Conservation (phyloP, 1,139 yeast species). For the Pichia sp. region DNA sequence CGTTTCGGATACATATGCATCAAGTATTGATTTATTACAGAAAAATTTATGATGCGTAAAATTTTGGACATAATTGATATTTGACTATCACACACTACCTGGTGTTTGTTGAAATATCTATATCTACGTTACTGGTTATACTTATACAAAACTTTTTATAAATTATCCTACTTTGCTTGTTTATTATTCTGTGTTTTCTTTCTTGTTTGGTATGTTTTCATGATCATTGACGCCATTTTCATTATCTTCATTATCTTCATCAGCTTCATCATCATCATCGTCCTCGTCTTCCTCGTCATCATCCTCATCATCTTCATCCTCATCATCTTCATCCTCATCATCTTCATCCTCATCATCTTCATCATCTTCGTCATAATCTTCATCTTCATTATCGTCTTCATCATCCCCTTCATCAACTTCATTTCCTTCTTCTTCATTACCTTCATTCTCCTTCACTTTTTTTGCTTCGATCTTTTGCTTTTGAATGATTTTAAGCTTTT, state of each 20-base stretch:
- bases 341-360: constrained; percentile 9
- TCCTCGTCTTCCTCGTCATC: constrained; percentile 1
- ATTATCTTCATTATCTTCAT: not conserved
- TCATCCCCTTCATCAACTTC: constrained; percentile 4
- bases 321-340: constrained; percentile 7
- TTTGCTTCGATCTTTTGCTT: constrained; percentile 18
- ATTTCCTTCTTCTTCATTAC: constrained; percentile 1
- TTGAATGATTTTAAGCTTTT: constrained; percentile 38
- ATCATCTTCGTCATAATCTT: constrained; percentile 5
- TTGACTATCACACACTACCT: too few relatives aligned
- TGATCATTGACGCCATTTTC: not conserved
- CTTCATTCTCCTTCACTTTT: constrained; percentile 18
- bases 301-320: constrained; percentile 5
- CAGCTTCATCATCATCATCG: constrained; percentile 3
- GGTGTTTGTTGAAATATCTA: not conserved
- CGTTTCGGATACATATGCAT: too few relatives aligned
- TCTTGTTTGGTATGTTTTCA: not conserved
- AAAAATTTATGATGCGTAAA: not conserved
- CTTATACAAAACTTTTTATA: not conserved
- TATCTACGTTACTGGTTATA: not conserved
- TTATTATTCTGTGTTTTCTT: not conserved
- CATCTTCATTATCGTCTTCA: constrained; percentile 4
- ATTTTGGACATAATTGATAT: too few relatives aligned
- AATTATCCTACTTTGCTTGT: not conserved
- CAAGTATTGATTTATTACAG: not conserved